These are phyloP conservation scores for Cyclostephanos invisitatus DNA, from an alignment of 108 stramenopile genomes.

Conservation along the genomic window DNA sequence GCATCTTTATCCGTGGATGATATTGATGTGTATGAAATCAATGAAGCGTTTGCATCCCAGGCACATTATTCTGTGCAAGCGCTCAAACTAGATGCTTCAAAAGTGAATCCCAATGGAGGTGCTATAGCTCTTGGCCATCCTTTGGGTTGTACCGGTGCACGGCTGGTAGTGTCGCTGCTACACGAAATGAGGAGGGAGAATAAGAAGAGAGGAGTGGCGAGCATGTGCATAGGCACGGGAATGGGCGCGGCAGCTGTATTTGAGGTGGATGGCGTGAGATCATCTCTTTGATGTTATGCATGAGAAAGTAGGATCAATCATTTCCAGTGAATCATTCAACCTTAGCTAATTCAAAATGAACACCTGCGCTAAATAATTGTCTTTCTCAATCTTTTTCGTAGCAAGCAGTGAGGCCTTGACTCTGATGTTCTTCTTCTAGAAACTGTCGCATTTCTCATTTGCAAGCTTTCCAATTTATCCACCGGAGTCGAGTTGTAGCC, in stretches of 20 bases:
- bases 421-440: conserved; percentile 30
- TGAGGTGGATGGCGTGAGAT: conserved; percentile 66
- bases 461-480: conserved; percentile 8
- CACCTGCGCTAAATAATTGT: not conserved
- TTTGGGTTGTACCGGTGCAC: conserved; percentile 93
- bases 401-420: conserved; percentile 33
- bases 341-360: not conserved
- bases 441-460: conserved; percentile 35
- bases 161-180: conserved; percentile 89
- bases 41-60: conserved; percentile 97
- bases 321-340: too few relatives aligned
- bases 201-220: conserved; percentile 76
- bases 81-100: conserved; percentile 58
- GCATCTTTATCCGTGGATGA: conserved; percentile 61
- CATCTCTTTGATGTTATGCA: conserved; percentile 11
- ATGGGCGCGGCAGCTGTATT: conserved; percentile 97
- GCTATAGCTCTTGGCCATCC: conserved; percentile 98
- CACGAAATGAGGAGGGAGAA: conserved; percentile 82
- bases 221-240: conserved; percentile 98
- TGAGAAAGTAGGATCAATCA: not conserved
- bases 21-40: conserved; percentile 95
- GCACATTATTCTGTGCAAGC: conserved; percentile 75
- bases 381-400: conserved; percentile 27
- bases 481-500: conserved; percentile 23
- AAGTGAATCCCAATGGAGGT: conserved; percentile 96